phyloP scores from a whole-genome alignment of 2,329 filamentous ascomycete species.

The Arachnomyces sp. region DNA sequence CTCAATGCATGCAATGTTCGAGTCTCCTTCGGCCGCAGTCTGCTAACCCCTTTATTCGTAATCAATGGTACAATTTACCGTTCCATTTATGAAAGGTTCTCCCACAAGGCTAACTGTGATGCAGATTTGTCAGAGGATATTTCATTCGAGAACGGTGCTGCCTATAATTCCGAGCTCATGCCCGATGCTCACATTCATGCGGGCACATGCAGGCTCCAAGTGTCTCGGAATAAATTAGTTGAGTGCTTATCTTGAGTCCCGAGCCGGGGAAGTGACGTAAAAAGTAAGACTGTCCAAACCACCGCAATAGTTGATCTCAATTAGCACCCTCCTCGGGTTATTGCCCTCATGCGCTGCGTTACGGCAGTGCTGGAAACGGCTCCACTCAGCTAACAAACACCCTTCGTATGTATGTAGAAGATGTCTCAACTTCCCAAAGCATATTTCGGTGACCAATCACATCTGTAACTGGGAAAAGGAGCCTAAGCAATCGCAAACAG shows the following conservation, averaged over 20 bases:
- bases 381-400: too few species aligned
- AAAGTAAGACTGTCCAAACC: slow-evolving; percentile 21
- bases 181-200: slow-evolving; percentile 33
- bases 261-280: slow-evolving; percentile 35
- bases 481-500: background rate
- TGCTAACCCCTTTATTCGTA: slow-evolving; percentile 37
- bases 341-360: slow-evolving; percentile 32
- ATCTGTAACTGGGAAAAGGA: slow-evolving; percentile 39
- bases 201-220: slow-evolving; percentile 31
- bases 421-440: slow-evolving; percentile 26
- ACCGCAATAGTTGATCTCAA: background rate
- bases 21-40: slow-evolving; percentile 31
- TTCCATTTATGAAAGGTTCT: background rate
- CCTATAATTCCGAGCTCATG: slow-evolving; percentile 34
- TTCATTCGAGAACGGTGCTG: slow-evolving; percentile 31
- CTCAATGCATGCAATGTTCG: slow-evolving; percentile 31
- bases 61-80: slow-evolving; percentile 32
- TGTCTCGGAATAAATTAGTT: slow-evolving; percentile 21
- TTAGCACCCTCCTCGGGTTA: slow-evolving; percentile 15
- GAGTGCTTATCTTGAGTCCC: slow-evolving; percentile 31
- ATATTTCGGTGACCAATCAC: slow-evolving; percentile 37
- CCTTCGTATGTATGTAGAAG: too few species aligned
- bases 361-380: slow-evolving; percentile 17
- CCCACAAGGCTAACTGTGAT: background rate
- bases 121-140: slow-evolving; percentile 38